Conservation (phyloP, 306 rosid genomes). For the Chamaecrista fasciculata region DNA sequence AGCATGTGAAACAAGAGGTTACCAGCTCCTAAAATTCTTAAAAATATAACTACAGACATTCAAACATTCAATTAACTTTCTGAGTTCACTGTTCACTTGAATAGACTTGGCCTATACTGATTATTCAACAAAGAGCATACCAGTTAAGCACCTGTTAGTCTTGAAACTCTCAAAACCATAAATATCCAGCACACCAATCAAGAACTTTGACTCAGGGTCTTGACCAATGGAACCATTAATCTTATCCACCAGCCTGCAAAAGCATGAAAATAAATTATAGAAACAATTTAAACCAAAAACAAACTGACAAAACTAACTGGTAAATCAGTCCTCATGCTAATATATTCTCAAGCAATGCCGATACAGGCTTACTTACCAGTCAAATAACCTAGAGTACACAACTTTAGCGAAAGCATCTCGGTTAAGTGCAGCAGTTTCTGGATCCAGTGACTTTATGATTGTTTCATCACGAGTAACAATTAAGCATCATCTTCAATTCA, state of each 20-base stretch:
- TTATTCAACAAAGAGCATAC: constrained; percentile 49
- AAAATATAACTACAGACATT: constrained; percentile 18
- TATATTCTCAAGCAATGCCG: constrained; percentile 19
- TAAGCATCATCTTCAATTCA: too few relatives aligned
- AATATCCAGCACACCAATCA: constrained; percentile 95
- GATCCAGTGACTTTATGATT: constrained; percentile 88
- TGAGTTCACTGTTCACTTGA: constrained; percentile 22
- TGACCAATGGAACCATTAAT: constrained; percentile 87
- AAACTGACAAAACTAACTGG: constrained; percentile 17
- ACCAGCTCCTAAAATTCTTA: constrained; percentile 13
- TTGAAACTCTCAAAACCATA: constrained; percentile 98
- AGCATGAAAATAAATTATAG: constrained; percentile 30
- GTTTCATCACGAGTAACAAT: constrained; percentile 94
- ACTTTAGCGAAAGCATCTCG: constrained; percentile 89
- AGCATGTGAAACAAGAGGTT: constrained; percentile 8
- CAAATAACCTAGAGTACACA: constrained; percentile 83
- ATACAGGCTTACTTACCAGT: constrained; percentile 72
- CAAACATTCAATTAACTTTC: constrained; percentile 11
- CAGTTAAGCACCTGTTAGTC: constrained; percentile 86
- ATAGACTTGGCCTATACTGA: constrained; percentile 26
- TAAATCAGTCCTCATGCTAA: constrained; percentile 17
- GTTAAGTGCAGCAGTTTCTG: constrained; percentile 77
- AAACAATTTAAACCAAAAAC: constrained; percentile 11
- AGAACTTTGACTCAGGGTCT: constrained; percentile 73
- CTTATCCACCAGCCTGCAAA: constrained; percentile 78